These are phyloP conservation scores for Saprolegnia diclina DNA, from an alignment of 352 stramenopile genomes.

Conservation along the genomic window DNA sequence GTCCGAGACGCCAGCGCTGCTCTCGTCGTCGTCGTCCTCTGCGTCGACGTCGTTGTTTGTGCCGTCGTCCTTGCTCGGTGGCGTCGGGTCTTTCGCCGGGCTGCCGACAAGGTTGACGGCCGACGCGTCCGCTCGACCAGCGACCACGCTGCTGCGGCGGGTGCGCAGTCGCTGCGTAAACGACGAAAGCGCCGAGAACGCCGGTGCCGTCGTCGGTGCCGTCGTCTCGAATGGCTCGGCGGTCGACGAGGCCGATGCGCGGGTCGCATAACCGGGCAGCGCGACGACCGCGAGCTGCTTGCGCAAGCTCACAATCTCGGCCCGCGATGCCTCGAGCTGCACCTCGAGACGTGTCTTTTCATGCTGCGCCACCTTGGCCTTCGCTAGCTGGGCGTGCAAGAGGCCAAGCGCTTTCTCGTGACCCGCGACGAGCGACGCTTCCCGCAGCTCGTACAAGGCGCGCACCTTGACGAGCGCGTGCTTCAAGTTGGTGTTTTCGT, in stretches of 20 bases:
- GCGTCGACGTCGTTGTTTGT: conserved; percentile 1
- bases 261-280: neutral
- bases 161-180: neutral
- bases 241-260: neutral
- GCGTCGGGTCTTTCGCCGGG: neutral
- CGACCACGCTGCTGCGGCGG: neutral
- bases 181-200: neutral
- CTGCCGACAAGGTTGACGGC: neutral
- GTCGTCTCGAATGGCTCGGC: neutral
- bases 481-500: conserved; percentile 62
- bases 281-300: conserved; percentile 2
- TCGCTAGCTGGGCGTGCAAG: conserved; percentile 30
- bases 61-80: neutral
- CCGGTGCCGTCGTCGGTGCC: neutral
- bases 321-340: conserved; percentile 10
- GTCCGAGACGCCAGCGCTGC: neutral
- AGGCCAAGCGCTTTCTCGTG: conserved; percentile 32
- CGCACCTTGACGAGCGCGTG: conserved; percentile 63
- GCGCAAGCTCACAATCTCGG: conserved; percentile 16
- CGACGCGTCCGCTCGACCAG: neutral
- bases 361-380: conserved; percentile 14
- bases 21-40: neutral
- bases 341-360: conserved; percentile 20
- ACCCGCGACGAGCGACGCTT: conserved; percentile 37
- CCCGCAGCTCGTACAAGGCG: conserved; percentile 55